Percentiles rank a stretch among this genome's conserved stretches.
These are phyloP conservation scores for Orobanche coerulescens DNA, from an alignment of 257 asterid genomes.

Conservation along the genomic window DNA sequence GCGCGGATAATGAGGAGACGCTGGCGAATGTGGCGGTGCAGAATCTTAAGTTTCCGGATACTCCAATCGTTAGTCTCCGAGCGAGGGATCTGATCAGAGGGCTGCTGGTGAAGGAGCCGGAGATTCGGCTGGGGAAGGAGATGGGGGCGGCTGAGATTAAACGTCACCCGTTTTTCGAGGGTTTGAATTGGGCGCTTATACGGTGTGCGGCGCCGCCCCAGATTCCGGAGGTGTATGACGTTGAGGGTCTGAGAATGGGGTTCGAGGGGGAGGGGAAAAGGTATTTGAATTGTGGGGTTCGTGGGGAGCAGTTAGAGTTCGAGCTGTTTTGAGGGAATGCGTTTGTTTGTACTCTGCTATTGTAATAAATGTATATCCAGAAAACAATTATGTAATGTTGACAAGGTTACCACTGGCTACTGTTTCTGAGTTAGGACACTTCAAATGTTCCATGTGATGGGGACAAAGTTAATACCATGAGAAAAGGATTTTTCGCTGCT, in stretches of 20 bases:
- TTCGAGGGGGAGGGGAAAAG: conserved; percentile 25
- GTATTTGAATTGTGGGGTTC: conserved; percentile 32
- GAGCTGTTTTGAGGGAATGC: conserved; percentile 47
- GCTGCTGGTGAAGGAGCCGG: conserved; percentile 74
- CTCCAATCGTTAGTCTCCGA: conserved; percentile 68
- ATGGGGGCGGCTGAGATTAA: conserved; percentile 94
- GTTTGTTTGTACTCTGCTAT: conserved; percentile 1
- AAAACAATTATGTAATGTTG: conserved; percentile 14
- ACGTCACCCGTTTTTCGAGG: conserved; percentile 79
- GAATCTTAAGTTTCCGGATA: conserved; percentile 60
- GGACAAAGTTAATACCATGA: conserved; percentile 4
- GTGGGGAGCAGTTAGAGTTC: conserved; percentile 51
- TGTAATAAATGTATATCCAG: conserved; percentile 4
- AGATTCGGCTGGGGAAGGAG: conserved; percentile 57
- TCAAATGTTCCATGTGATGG: background rate
- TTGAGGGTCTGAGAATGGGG: conserved; percentile 22
- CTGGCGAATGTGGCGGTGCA: conserved; percentile 70
- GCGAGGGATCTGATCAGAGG: conserved; percentile 79
- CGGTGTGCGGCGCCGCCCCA: conserved; percentile 78
- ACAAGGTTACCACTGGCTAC: background rate
- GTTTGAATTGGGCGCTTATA: conserved; percentile 83
- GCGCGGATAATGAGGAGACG: conserved; percentile 74
- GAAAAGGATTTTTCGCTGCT: conserved; percentile 7
- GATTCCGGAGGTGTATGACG: conserved; percentile 46
- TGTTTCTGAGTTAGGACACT: background rate